Evolutionary conservation across 2,329 filamentous ascomycete species (phyloP), one percentile per base, ranked within the genome.

Genomic region (Chalaropsis thielavioides): DNA sequence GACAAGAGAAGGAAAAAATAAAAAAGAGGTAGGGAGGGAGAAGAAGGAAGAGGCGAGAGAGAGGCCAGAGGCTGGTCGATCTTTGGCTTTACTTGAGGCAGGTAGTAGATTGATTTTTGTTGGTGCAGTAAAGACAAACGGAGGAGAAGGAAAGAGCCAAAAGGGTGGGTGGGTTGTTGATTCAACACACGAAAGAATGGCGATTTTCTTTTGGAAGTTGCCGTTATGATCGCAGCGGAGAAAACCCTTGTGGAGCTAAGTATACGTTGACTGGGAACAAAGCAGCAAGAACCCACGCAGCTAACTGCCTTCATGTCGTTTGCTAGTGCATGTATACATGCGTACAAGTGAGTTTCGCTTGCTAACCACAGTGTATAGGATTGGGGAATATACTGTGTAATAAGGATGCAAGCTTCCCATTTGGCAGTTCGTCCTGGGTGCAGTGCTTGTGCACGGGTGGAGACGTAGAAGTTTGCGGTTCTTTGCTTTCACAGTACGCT

Each of bases 41-140:
- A 61, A 64, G 62, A 61, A n/a, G 43, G 44, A 46, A 54, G 24
- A 61, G 22, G 59, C 35, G 49, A 41, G 41, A 64, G 27, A 54
- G 54, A 64, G 35, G 43, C 27, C 19, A 56, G n/a, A 46, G 43
- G 54, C 60, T 46, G 46, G 46, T 24, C 6, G 2, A 51, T 51
- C 19, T 27, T 51, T 4, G 3, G 46, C 15, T 22, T 13, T 24
- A 24, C 46, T 51, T 51, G 46, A 51, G 35, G 38, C 10, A 44
- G 19, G 59, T 10, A 58, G 22, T 31, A 31, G 31, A 31, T 31
- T 31, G 31, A 31, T 31, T 31, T 31, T 58, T 35, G 51, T 22
- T 58, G 31, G 31, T 41, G 46, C 10, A 58, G 24, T 17, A 17
- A 58, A 58, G 54, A 58, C 54, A 58, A 58, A 58, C 54, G 54